Conservation (phyloP, 2,329 filamentous ascomycete genomes). For the Leptographium wingfieldii region DNA sequence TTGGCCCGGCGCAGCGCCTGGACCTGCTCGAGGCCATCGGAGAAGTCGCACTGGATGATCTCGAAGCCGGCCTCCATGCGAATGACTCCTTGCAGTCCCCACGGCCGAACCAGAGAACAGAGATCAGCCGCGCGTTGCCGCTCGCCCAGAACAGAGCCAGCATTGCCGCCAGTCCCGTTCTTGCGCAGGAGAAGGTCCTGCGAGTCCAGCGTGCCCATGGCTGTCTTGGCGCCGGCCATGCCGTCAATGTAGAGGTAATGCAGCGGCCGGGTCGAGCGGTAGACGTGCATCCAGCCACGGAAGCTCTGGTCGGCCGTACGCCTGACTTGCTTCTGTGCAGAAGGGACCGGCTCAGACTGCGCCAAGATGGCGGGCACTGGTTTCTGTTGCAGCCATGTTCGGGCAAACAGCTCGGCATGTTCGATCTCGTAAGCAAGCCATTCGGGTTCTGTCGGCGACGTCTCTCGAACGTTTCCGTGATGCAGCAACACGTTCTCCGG, state of each 20-base stretch:
- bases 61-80: conserved; percentile 5
- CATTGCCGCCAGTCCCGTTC: neutral
- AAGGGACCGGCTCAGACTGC: neutral
- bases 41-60: conserved; percentile 6
- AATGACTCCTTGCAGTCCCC: conserved; percentile 3
- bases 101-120: neutral
- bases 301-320: neutral
- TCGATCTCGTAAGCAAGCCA: conserved; percentile 71
- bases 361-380: conserved; percentile 21
- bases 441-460: conserved; percentile 38
- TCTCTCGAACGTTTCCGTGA: conserved; percentile 41
- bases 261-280: conserved; percentile 42
- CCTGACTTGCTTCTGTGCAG: neutral
- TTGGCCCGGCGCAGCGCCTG: neutral
- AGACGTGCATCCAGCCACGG: conserved; percentile 52
- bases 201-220: conserved; percentile 53
- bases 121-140: neutral
- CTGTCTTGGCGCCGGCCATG: conserved; percentile 22
- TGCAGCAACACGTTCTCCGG: conserved; percentile 54
- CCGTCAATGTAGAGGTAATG: conserved; percentile 55
- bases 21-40: conserved; percentile 2
- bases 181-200: conserved; percentile 40
- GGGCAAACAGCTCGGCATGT: conserved; percentile 54
- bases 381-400: too few species aligned
- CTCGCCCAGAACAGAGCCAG: neutral